phyloP scores from a whole-genome alignment of 129 eudicot genomes.

The Calendula officinalis region DNA sequence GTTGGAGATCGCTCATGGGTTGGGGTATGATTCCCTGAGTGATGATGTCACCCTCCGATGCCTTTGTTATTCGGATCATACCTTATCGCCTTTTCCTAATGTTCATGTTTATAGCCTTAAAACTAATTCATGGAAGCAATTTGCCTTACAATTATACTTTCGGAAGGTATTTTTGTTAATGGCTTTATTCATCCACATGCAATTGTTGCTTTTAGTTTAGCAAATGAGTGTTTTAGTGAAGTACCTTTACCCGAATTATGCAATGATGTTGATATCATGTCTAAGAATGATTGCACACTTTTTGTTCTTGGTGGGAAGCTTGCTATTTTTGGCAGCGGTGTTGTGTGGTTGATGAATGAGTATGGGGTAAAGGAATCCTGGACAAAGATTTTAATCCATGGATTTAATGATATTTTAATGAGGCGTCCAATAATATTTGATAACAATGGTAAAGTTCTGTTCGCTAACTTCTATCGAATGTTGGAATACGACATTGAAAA shows the following conservation, averaged over 20 bases:
- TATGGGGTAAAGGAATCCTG: slow-evolving; percentile 27
- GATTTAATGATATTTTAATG: neutral
- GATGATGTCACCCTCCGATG: no score
- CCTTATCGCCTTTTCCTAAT: no score
- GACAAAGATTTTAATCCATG: slow-evolving; percentile 10
- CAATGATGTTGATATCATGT: neutral
- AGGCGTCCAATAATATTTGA: neutral
- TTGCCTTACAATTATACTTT: no score
- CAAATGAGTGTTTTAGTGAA: slow-evolving; percentile 39
- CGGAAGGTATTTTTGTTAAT: slow-evolving; percentile 49
- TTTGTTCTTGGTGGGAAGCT: slow-evolving; percentile 27
- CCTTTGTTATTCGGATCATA: no score
- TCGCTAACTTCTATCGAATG: neutral
- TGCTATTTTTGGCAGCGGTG: slow-evolving; percentile 11
- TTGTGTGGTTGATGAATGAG: slow-evolving; percentile 11
- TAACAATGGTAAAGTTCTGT: neutral
- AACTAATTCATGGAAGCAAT: slow-evolving; percentile 41
- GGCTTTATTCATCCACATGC: slow-evolving; percentile 48
- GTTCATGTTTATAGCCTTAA: slow-evolving; percentile 46
- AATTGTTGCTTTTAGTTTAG: slow-evolving; percentile 48
- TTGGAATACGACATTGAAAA: neutral
- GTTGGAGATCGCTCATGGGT: no score
- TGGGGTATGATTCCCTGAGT: no score
- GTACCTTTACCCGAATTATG: neutral
- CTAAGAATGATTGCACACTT: neutral